phyloP scores from a whole-genome alignment of 2,329 filamentous ascomycete species.

The Cordyceps pruinosa region DNA sequence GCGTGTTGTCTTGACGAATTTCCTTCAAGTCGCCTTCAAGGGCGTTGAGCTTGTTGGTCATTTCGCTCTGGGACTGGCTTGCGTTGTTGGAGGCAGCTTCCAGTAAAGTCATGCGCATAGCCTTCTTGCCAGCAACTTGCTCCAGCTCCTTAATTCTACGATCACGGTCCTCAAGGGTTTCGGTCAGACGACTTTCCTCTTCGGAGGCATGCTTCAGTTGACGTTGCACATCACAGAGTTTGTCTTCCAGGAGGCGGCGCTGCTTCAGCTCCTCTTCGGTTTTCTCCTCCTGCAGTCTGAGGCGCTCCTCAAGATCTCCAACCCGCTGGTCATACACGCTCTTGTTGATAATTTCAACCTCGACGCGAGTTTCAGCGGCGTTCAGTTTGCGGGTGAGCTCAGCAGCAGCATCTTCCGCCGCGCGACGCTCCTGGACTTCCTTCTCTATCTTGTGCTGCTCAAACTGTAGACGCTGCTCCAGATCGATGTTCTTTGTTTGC shows the following conservation, averaged over 20 bases:
- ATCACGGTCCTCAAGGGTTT: conserved; percentile 63
- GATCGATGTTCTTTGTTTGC: conserved; percentile 50
- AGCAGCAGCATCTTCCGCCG: conserved; percentile 45
- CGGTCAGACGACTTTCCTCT: conserved; percentile 61
- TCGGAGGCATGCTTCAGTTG: conserved; percentile 63
- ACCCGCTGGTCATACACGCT: conserved; percentile 55
- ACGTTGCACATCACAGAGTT: conserved; percentile 64
- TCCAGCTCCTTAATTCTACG: conserved; percentile 56
- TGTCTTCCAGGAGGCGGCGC: conserved; percentile 64
- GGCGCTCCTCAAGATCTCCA: conserved; percentile 61
- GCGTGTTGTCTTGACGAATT: conserved; percentile 49
- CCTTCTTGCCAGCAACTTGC: conserved; percentile 45
- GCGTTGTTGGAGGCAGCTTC: conserved; percentile 58
- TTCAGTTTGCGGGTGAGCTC: conserved; percentile 50
- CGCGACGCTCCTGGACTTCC: conserved; percentile 42
- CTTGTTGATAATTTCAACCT: conserved; percentile 55
- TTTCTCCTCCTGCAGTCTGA: conserved; percentile 55
- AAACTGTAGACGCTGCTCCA: conserved; percentile 49
- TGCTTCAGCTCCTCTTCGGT: conserved; percentile 57
- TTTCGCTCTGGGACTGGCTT: conserved; percentile 47
- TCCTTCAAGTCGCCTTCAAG: conserved; percentile 50
- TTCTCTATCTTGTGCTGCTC: conserved; percentile 43
- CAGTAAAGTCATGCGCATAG: conserved; percentile 58
- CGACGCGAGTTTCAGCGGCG: conserved; percentile 50
- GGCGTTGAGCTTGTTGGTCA: conserved; percentile 47